Conservation (phyloP, 306 rosid species). For the Prunus mongolica region DNA sequence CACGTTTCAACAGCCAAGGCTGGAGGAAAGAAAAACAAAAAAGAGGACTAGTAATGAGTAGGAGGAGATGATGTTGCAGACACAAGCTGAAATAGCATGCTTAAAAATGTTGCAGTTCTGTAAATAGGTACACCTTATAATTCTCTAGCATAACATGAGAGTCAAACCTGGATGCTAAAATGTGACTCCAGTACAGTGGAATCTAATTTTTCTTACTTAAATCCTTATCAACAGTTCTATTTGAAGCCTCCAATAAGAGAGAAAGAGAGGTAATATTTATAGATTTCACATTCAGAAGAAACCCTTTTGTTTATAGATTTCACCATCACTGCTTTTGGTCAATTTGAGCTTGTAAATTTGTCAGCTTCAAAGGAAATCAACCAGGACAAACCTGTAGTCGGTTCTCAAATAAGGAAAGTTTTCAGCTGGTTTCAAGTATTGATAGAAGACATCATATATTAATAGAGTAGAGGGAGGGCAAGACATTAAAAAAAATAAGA, state of each 20-base stretch:
- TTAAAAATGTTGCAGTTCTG: too few species aligned
- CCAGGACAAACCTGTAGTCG: too few species aligned
- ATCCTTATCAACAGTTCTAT: neutral
- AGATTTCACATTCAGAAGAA: neutral
- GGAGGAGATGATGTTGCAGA: neutral
- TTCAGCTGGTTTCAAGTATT: neutral
- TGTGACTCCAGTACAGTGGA: neutral
- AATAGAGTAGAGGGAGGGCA: neutral
- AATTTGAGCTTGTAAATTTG: neutral
- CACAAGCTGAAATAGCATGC: neutral
- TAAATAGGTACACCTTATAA: too few species aligned
- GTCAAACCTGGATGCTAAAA: neutral
- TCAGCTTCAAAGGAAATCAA: neutral
- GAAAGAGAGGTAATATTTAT: neutral
- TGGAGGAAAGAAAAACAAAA: neutral
- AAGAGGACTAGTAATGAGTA: neutral
- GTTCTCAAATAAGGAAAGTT: too few species aligned
- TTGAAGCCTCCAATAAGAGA: neutral
- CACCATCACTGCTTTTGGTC: neutral
- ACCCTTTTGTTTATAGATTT: too few species aligned
- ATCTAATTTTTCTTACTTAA: neutral
- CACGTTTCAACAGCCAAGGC: conserved; percentile 29
- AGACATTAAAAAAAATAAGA: too few species aligned
- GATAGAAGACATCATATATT: neutral
- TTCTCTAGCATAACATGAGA: too few species aligned